phyloP scores from a whole-genome alignment of 2,329 filamentous ascomycete genomes.

The Pseudogymnoascus sp. region DNA sequence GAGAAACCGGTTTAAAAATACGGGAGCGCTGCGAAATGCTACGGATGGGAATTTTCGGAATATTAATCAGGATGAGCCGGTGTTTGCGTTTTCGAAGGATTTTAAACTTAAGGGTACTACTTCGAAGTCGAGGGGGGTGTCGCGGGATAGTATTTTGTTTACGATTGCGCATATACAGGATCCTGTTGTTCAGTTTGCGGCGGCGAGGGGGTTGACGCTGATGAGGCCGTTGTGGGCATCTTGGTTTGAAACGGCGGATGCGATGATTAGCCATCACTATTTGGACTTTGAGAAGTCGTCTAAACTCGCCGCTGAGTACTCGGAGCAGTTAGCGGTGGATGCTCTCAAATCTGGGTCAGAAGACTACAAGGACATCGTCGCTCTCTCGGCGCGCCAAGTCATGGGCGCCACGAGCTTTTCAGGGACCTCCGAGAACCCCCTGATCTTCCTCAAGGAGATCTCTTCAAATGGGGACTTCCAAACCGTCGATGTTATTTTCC shows the following conservation, averaged over 20 bases:
- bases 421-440: constrained; percentile 59
- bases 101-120: constrained; percentile 41
- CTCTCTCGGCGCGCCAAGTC: constrained; percentile 70
- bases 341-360: constrained; percentile 65
- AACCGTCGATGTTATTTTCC: constrained; percentile 82
- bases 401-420: constrained; percentile 71
- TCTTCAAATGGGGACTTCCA: constrained; percentile 79
- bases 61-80: constrained; percentile 70
- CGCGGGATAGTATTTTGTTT: constrained; percentile 54
- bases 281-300: constrained; percentile 58
- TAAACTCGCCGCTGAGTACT: constrained; percentile 62
- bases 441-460: constrained; percentile 79
- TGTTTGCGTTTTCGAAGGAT: constrained; percentile 68
- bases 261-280: constrained; percentile 69
- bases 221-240: constrained; percentile 77
- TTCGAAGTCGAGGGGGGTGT: constrained; percentile 18
- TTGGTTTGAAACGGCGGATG: constrained; percentile 55
- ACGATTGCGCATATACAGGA: constrained; percentile 71
- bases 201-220: constrained; percentile 62
- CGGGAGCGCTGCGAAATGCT: constrained; percentile 55
- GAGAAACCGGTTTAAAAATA: constrained; percentile 60
- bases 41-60: constrained; percentile 58
- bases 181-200: constrained; percentile 70
- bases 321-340: constrained; percentile 58
- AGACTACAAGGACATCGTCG: constrained; percentile 69